Base-by-base conservation (phyloP, 2,329 filamentous ascomycete species). In the Chaetomium olivaceum region DNA sequence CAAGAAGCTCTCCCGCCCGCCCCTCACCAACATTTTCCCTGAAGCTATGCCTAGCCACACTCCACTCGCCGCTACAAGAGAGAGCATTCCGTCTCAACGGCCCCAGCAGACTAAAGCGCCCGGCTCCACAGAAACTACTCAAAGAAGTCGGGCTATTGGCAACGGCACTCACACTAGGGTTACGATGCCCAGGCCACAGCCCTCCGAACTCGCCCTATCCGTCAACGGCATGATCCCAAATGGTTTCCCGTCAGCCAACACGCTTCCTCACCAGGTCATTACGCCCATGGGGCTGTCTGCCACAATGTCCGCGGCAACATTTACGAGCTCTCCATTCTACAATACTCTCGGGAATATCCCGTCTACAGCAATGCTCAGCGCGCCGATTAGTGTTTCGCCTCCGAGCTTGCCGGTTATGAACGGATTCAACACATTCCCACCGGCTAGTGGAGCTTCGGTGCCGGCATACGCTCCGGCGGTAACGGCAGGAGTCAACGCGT, bases 11-110 rank as follows among this genome's bases (percentile, higher is more conserved):
- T 64, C 61, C 6, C 70, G 71, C 11, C 54, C 57, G 6, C 69
- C 70, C 0, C 64, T 73, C 16, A 64, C 67, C 3, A 70, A 69
- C 56, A 58, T 71, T 9, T 69, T 70, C 36, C 68, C 66, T 3
- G 52, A 68, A 29, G 64, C 61, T 1, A 36, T 64, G 39, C 8
- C 51, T 25, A 36, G 19, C 23, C 46, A 27, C 7, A 19, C 29
- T 4, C 23, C 48, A 8, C 36, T 27, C n/a, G 16, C 29, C 27
- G 4, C 16, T 2, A 25, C n/a, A 25, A 19, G 11, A 23, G 36
- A 25, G 48, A n/a, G 23, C 8, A n/a, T 19, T 3, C 51, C 23
- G 5, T 31, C 14, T 50, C 31, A n/a, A 31, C 3, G 12, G 1
- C 16, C 27, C 31, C 36, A 36, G 11, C 25, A 51, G 3, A 51